phyloP scores from a whole-genome alignment of 2,329 filamentous ascomycete genomes.

The Aspergillus sp. region DNA sequence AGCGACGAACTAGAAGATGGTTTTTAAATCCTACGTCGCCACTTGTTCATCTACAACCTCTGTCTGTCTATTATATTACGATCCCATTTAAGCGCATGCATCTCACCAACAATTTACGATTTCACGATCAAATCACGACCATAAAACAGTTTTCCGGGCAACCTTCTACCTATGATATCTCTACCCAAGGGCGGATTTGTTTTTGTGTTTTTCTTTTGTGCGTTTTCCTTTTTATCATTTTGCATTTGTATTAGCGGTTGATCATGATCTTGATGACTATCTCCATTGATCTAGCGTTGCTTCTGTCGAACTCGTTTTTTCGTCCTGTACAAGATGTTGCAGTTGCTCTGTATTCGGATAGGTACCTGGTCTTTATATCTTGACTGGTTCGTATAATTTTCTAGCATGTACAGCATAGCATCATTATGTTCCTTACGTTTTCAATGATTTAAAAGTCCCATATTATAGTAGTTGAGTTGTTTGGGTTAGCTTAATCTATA shows the following conservation, averaged over 20 bases:
- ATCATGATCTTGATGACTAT: not conserved
- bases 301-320: not conserved
- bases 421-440: not conserved
- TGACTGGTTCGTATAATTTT: not conserved
- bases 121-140: conserved; percentile 7
- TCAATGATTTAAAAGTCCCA: not conserved
- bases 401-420: conserved; percentile 1
- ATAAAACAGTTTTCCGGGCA: conserved; percentile 1
- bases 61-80: not conserved
- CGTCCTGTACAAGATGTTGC: conserved; percentile 7
- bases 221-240: not conserved
- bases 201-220: not conserved
- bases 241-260: conserved; percentile 13
- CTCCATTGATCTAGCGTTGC: not conserved
- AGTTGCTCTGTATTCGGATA: conserved; percentile 2
- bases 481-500: not conserved
- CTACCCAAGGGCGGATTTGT: not conserved
- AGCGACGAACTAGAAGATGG: conserved; percentile 56
- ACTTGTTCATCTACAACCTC: not conserved
- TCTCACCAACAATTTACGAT: conserved; percentile 3
- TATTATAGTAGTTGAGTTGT: not conserved
- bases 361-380: not conserved
- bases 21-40: conserved; percentile 19
- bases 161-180: conserved; percentile 1
- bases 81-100: not conserved